A percentile compares a stretch with the other conserved stretches of the same genome.
Conservation (phyloP, 2,329 filamentous ascomycete genomes). For the Alternaria novae-zelandiae region DNA sequence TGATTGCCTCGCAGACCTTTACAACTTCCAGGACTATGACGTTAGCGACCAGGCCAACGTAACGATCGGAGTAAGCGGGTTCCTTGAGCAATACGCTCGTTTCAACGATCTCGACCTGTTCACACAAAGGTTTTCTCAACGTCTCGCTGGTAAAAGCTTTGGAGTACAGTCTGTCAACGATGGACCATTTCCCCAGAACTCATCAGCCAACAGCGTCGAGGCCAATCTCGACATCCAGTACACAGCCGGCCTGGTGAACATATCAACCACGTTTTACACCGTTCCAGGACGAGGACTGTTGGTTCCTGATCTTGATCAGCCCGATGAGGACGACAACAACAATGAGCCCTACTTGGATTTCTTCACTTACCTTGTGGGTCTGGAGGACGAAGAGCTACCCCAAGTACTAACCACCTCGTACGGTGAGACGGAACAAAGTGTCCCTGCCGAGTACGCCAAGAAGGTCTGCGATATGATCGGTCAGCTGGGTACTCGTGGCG, state of each 20-base stretch:
- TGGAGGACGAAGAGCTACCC: conserved; percentile 45
- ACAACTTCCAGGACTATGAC: conserved; percentile 52
- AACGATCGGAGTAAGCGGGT: conserved; percentile 55
- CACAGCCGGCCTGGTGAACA: conserved; percentile 51
- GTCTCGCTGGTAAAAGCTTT: conserved; percentile 53
- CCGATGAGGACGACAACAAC: conserved; percentile 47
- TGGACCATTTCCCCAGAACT: conserved; percentile 44
- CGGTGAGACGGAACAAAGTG: conserved; percentile 50
- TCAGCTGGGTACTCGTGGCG: conserved; percentile 49
- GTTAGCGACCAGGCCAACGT: conserved; percentile 45
- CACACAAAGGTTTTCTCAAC: conserved; percentile 47
- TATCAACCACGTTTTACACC: conserved; percentile 56
- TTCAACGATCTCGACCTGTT: conserved; percentile 56
- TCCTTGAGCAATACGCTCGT: conserved; percentile 57
- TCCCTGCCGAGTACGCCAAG: conserved; percentile 45
- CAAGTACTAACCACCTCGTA: conserved; percentile 49
- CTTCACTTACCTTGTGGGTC: conserved; percentile 45
- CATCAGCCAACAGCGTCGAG: conserved; percentile 52
- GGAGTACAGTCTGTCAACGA: conserved; percentile 52
- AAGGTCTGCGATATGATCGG: conserved; percentile 50
- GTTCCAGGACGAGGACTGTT: conserved; percentile 55
- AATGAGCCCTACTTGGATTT: conserved; percentile 58
- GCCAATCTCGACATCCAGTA: conserved; percentile 61
- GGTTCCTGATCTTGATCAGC: conserved; percentile 57
- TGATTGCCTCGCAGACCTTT: conserved; percentile 55